phyloP scores from a whole-genome alignment of 495 filamentous ascomycete genomes.

The Xeromyces bisporus region DNA sequence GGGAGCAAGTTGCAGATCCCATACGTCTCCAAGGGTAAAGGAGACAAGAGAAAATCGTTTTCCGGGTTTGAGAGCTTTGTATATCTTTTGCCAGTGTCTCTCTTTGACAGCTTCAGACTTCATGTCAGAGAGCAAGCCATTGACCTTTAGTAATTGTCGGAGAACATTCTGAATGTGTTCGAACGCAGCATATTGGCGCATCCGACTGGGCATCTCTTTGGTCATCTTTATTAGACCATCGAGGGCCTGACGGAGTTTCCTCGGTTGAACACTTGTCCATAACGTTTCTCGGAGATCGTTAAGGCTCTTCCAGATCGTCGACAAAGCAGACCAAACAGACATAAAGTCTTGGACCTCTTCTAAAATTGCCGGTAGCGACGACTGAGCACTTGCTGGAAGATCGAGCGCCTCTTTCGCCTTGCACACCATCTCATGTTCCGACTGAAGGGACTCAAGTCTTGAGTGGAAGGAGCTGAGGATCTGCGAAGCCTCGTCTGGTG shows the following conservation, averaged over 20 bases:
- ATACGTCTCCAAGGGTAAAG: conserved; percentile 89
- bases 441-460: conserved; percentile 62
- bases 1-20: conserved; percentile 80
- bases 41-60: conserved; percentile 84
- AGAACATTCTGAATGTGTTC: conserved; percentile 89
- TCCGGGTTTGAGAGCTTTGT: conserved; percentile 78
- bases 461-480: conserved; percentile 66
- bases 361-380: conserved; percentile 58
- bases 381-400: conserved; percentile 60
- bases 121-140: conserved; percentile 70
- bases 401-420: conserved; percentile 95
- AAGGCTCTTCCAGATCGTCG: conserved; percentile 91
- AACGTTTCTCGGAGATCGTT: conserved; percentile 81
- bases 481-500: conserved; percentile 67
- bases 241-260: conserved; percentile 75
- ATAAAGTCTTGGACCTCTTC: conserved; percentile 98
- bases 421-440: conserved; percentile 82
- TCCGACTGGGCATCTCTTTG: conserved; percentile 97
- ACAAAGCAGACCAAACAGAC: conserved; percentile 88
- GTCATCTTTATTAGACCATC: conserved; percentile 93
- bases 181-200: conserved; percentile 98
- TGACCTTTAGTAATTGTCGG: conserved; percentile 77
- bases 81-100: conserved; percentile 93
- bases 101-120: conserved; percentile 95
- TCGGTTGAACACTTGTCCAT: conserved; percentile 84